Percentiles rank a stretch among this genome's conserved stretches.
phyloP scores from a whole-genome alignment of 176 grass and related monocot genomes.

The Aegilops bicornis region DNA sequence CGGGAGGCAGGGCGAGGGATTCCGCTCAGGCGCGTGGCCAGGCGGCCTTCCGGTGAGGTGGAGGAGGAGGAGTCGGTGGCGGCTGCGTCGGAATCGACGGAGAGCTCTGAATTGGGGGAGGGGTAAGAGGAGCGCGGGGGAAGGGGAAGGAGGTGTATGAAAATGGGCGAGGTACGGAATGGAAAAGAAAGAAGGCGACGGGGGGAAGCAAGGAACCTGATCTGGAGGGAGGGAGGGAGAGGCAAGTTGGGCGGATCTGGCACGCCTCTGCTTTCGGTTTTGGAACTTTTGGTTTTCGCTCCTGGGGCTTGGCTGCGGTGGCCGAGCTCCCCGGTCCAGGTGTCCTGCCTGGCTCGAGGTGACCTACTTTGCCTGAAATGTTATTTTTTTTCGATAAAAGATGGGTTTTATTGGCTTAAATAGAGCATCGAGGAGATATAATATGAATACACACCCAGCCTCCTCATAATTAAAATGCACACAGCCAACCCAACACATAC shows the following conservation, averaged over 20 bases:
- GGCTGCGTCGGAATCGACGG: background rate
- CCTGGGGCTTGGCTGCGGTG: too few species aligned
- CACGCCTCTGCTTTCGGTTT: background rate
- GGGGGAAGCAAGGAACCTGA: background rate
- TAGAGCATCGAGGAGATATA: too few species aligned
- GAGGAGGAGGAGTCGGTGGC: background rate
- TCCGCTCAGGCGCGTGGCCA: background rate
- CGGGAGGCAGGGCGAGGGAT: background rate
- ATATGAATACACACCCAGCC: too few species aligned
- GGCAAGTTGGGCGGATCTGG: slow-evolving; percentile 18
- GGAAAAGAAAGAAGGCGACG: slow-evolving; percentile 1
- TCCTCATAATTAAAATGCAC: too few species aligned
- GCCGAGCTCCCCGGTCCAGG: too few species aligned
- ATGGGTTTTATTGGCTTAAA: too few species aligned
- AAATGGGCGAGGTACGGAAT: background rate
- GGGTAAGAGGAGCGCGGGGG: too few species aligned
- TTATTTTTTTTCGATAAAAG: too few species aligned
- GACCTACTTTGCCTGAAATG: too few species aligned
- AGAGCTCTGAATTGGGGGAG: slow-evolving; percentile 9
- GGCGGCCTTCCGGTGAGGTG: background rate
- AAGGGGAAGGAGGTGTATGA: background rate
- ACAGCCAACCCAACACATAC: too few species aligned
- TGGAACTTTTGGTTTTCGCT: too few species aligned
- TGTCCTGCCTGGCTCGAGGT: too few species aligned
- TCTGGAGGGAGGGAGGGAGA: background rate